Conservation (phyloP, 768 basidiomycete species). For the Pholiota microspora region DNA sequence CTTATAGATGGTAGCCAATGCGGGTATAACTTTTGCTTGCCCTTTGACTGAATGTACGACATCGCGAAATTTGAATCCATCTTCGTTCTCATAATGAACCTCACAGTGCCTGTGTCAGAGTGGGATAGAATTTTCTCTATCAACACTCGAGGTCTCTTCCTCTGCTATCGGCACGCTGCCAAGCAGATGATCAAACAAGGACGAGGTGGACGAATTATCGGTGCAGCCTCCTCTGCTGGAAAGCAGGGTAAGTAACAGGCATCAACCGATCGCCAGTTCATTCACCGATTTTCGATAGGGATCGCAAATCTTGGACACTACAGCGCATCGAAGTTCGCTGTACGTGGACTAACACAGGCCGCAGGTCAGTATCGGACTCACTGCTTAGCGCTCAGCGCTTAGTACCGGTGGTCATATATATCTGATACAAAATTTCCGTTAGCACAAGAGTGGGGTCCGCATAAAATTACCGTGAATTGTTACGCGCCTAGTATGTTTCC, state of each 20-base stretch:
- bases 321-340: slow-evolving; percentile 35
- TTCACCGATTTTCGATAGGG: background rate
- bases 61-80: background rate
- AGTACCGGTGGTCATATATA: background rate
- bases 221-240: slow-evolving; percentile 30
- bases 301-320: slow-evolving; percentile 22
- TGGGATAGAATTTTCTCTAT: slow-evolving; percentile 38
- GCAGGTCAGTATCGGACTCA: too few relatives aligned
- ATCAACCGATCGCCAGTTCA: too few relatives aligned
- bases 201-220: slow-evolving; percentile 53
- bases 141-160: slow-evolving; percentile 57
- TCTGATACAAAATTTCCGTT: background rate
- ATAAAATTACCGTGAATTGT: slow-evolving; percentile 33
- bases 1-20: slow-evolving; percentile 40
- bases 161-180: slow-evolving; percentile 64
- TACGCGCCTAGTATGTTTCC: slow-evolving; percentile 29
- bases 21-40: slow-evolving; percentile 24
- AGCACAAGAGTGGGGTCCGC: slow-evolving; percentile 17
- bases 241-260: slow-evolving; percentile 22
- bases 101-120: slow-evolving; percentile 22
- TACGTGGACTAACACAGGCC: slow-evolving; percentile 37
- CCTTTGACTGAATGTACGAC: slow-evolving; percentile 15
- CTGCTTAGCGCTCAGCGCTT: too few relatives aligned
- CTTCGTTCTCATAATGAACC: background rate
- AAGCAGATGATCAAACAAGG: slow-evolving; percentile 58